Conservation (phyloP, 306 rosid genomes). For the Rosa rugosa region DNA sequence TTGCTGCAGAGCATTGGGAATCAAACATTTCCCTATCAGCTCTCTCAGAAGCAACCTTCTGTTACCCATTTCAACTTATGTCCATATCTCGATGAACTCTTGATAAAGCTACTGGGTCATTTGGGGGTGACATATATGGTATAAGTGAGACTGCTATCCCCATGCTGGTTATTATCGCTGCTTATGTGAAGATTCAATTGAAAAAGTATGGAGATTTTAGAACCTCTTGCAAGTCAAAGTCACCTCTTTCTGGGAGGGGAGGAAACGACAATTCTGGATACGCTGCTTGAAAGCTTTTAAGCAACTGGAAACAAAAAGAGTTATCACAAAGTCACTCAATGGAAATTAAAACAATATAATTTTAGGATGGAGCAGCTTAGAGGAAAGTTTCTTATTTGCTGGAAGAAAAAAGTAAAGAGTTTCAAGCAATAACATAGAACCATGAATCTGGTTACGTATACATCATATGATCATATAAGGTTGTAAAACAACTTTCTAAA, state of each 20-base stretch:
- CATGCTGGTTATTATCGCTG: background rate
- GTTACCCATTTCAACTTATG: conserved; percentile 18
- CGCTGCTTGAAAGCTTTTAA: conserved; percentile 60
- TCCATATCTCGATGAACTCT: conserved; percentile 26
- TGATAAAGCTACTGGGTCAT: conserved; percentile 10
- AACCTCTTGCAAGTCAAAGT: conserved; percentile 69
- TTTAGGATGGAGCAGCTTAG: background rate
- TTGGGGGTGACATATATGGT: background rate
- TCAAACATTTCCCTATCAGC: conserved; percentile 17
- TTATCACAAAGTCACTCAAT: conserved; percentile 6
- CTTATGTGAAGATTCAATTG: conserved; percentile 44
- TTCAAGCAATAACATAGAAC: background rate
- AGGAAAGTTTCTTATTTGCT: background rate
- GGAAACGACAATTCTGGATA: conserved; percentile 71
- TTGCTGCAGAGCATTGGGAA: conserved; percentile 14
- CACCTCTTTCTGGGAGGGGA: conserved; percentile 68
- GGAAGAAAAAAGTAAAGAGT: background rate
- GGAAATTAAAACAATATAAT: background rate
- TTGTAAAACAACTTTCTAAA: background rate
- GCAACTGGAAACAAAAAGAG: conserved; percentile 52
- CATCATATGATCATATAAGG: background rate
- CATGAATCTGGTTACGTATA: background rate
- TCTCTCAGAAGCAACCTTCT: conserved; percentile 25
- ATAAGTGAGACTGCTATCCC: conserved; percentile 1
- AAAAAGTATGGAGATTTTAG: conserved; percentile 75